phyloP scores from a whole-genome alignment of 805 yeast genomes.

The Lipomyces chichibuensis region DNA sequence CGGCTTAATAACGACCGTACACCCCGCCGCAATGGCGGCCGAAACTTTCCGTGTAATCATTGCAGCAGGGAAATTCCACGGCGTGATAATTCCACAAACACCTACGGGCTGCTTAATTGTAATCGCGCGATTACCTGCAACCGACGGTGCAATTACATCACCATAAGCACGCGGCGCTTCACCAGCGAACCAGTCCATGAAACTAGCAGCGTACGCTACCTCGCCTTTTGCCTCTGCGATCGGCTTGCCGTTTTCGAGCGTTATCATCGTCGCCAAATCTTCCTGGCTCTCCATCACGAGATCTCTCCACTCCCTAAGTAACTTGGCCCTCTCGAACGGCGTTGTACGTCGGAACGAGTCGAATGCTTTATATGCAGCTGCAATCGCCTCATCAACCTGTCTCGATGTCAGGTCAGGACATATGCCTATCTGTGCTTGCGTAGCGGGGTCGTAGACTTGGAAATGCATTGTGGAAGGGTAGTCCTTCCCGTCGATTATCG shows the following conservation, averaged over 20 bases:
- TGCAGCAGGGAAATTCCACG: slow-evolving; percentile 84
- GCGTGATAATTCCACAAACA: slow-evolving; percentile 76
- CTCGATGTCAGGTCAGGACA: slow-evolving; percentile 61
- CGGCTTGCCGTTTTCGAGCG: slow-evolving; percentile 77
- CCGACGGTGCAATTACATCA: slow-evolving; percentile 55
- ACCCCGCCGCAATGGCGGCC: slow-evolving; percentile 79
- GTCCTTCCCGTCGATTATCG: not conserved
- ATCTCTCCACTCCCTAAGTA: slow-evolving; percentile 57
- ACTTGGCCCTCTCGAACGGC: slow-evolving; percentile 58
- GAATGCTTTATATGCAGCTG: slow-evolving; percentile 59
- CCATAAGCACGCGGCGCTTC: slow-evolving; percentile 75
- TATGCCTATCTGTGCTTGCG: slow-evolving; percentile 53
- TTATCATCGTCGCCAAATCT: slow-evolving; percentile 66
- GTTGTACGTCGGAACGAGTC: slow-evolving; percentile 55
- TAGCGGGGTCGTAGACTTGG: slow-evolving; percentile 70
- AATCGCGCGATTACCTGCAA: slow-evolving; percentile 50
- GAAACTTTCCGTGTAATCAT: slow-evolving; percentile 51
- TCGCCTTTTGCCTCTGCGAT: slow-evolving; percentile 73
- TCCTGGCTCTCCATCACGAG: slow-evolving; percentile 60
- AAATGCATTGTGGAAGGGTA: slow-evolving; percentile 6
- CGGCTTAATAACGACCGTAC: slow-evolving; percentile 76
- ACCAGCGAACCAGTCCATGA: slow-evolving; percentile 88
- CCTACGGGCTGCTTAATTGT: slow-evolving; percentile 77
- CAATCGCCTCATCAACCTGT: slow-evolving; percentile 57
- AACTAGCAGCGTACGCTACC: slow-evolving; percentile 66